These are phyloP conservation scores for Mucor piriformis DNA, from an alignment of 371 early-diverging fungal species.

Conservation along the genomic window DNA sequence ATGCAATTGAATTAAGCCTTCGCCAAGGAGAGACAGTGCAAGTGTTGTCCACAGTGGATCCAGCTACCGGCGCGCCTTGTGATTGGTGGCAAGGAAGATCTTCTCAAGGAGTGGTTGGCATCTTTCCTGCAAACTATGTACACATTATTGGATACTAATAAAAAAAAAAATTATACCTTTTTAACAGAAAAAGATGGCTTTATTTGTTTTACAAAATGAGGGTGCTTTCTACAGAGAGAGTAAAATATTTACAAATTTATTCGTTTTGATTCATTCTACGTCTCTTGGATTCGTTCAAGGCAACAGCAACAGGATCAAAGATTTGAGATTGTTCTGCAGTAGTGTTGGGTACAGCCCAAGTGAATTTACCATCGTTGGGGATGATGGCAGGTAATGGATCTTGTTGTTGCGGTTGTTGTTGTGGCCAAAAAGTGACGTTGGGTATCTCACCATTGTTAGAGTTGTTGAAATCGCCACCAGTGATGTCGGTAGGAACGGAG, in stretches of 20 bases:
- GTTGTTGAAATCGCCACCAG: constrained; percentile 1
- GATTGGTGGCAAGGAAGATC: constrained; percentile 94
- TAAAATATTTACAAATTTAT: background rate
- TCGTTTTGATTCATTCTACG: constrained; percentile 6
- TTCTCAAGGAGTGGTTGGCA: constrained; percentile 81
- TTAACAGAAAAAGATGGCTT: background rate
- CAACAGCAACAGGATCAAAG: constrained; percentile 10
- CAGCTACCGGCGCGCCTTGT: constrained; percentile 73
- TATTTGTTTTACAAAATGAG: background rate
- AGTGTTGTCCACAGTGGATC: constrained; percentile 77
- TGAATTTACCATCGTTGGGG: constrained; percentile 38
- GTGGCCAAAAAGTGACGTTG: constrained; percentile 39
- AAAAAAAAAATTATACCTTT: background rate
- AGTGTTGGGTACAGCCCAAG: constrained; percentile 29
- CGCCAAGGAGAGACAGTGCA: constrained; percentile 87
- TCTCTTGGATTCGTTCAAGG: constrained; percentile 10
- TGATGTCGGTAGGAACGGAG: constrained; percentile 24
- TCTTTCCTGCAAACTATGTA: constrained; percentile 93
- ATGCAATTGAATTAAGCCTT: constrained; percentile 81
- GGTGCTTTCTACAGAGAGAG: background rate
- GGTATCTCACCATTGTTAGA: constrained; percentile 22
- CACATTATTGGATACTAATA: constrained; percentile 26
- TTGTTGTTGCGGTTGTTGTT: constrained; percentile 31
- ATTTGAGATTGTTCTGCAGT: background rate
- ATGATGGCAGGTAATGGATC: constrained; percentile 33